Conservation (phyloP, 495 filamentous ascomycete species). For the Haplographium delicatum region DNA sequence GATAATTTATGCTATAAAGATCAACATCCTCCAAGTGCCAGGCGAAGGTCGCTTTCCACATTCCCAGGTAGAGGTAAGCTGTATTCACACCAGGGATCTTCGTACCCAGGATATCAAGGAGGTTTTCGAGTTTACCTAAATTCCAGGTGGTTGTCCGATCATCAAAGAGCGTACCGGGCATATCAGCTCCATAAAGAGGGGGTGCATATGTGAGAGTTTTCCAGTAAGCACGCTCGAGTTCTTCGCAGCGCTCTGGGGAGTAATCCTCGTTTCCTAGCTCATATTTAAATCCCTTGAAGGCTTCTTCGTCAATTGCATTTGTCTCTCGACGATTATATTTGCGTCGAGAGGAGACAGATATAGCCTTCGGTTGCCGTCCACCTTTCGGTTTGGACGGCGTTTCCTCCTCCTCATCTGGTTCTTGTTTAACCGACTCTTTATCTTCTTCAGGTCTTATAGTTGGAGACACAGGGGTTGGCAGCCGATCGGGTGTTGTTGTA, state of each 20-base stretch:
- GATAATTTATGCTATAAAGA: slow-evolving; percentile 99
- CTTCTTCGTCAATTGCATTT: slow-evolving; percentile 73
- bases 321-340: slow-evolving; percentile 75
- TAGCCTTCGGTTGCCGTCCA: slow-evolving; percentile 39
- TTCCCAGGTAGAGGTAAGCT: slow-evolving; percentile 95
- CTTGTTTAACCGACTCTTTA: slow-evolving; percentile 39
- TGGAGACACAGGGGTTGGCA: slow-evolving; percentile 46
- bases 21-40: slow-evolving; percentile 99
- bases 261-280: slow-evolving; percentile 81
- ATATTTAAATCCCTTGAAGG: slow-evolving; percentile 87
- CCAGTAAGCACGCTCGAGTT: slow-evolving; percentile 93
- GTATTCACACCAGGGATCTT: slow-evolving; percentile 98
- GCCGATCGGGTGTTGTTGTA: slow-evolving; percentile 35
- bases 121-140: slow-evolving; percentile 85
- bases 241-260: slow-evolving; percentile 84
- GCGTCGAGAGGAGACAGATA: slow-evolving; percentile 58
- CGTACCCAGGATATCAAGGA: slow-evolving; percentile 89
- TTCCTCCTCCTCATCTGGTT: slow-evolving; percentile 34
- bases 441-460: slow-evolving; percentile 33
- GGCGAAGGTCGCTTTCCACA: slow-evolving; percentile 99
- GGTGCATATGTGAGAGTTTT: slow-evolving; percentile 90
- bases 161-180: slow-evolving; percentile 93
- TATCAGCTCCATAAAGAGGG: slow-evolving; percentile 94
- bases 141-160: slow-evolving; percentile 86
- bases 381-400: slow-evolving; percentile 9